Percentiles rank a stretch among this genome's conserved stretches.
These are phyloP conservation scores for Camellia sinensis DNA, from an alignment of 148 eudicot species.

Conservation along the genomic window DNA sequence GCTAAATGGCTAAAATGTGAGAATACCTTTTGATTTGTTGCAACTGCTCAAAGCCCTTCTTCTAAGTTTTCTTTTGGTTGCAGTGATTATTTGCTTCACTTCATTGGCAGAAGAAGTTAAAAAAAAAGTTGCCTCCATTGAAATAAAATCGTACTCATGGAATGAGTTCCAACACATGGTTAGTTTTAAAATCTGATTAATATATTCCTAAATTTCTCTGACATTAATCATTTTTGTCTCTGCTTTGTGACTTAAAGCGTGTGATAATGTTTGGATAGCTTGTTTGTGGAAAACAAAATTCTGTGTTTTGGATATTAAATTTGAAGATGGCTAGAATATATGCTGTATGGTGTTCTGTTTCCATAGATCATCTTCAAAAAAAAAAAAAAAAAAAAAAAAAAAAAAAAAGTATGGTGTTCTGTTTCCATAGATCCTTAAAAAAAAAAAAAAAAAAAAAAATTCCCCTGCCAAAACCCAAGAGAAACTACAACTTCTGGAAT, in stretches of 20 bases:
- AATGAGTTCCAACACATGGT: conserved; percentile 66
- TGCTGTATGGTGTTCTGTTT: neutral
- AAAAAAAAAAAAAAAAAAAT: too few relatives aligned
- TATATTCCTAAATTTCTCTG: neutral
- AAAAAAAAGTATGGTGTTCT: neutral
- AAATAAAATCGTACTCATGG: conserved; percentile 65
- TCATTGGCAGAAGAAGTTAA: conserved; percentile 51
- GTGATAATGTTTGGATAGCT: neutral
- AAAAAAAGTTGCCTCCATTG: conserved; percentile 47
- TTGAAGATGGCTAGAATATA: neutral
- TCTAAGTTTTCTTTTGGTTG: conserved; percentile 22
- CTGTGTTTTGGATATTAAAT: neutral
- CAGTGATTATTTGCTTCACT: conserved; percentile 82
- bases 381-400: too few relatives aligned
- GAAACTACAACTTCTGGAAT: neutral
- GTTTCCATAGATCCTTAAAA: neutral
- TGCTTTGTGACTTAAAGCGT: neutral
- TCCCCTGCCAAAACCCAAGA: neutral
- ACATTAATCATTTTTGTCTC: neutral
- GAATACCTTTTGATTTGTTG: conserved; percentile 18
- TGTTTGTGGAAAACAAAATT: neutral
- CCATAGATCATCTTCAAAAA: neutral
- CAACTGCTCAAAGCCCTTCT: neutral
- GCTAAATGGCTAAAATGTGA: conserved; percentile 66
- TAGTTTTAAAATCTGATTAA: conserved; percentile 2